phyloP scores from a whole-genome alignment of 805 yeast species.

The Brettanomyces naardenensis region DNA sequence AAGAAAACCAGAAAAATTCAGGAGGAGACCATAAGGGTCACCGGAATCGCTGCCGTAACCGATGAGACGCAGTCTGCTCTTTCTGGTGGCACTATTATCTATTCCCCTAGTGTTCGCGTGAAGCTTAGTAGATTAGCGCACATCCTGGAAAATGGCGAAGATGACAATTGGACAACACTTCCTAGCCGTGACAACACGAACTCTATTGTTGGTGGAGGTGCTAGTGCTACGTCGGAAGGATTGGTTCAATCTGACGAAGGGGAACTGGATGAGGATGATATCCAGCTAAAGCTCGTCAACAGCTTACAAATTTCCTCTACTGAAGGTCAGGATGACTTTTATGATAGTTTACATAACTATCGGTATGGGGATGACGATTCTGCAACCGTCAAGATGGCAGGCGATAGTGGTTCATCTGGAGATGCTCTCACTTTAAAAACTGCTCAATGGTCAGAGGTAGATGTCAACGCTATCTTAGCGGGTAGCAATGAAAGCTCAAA shows the following conservation, averaged over 20 bases:
- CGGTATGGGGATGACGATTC: not conserved
- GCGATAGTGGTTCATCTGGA: not conserved
- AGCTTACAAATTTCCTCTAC: not conserved
- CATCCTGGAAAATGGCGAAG: not conserved
- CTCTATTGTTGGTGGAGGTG: too few species aligned
- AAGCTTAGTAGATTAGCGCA: conserved; percentile 8
- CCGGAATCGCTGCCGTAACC: conserved; percentile 17
- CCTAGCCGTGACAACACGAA: conserved; percentile 1
- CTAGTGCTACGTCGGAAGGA: too few species aligned
- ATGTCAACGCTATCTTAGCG: not conserved
- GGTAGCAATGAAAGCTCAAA: conserved; percentile 2
- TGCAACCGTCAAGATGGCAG: not conserved
- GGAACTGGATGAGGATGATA: not conserved
- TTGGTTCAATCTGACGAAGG: too few species aligned
- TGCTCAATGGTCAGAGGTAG: not conserved
- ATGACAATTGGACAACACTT: conserved; percentile 5
- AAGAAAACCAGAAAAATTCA: conserved; percentile 11
- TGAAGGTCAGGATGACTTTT: not conserved
- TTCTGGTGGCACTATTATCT: conserved; percentile 6
- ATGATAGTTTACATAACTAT: not conserved
- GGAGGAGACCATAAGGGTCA: conserved; percentile 12
- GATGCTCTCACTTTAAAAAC: not conserved
- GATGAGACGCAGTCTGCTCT: conserved; percentile 8
- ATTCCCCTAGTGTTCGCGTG: conserved; percentile 18
- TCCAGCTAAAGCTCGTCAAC: not conserved